Base-by-base conservation (phyloP, 179 eudicot genomes). In the Vitellaria paradoxa region DNA sequence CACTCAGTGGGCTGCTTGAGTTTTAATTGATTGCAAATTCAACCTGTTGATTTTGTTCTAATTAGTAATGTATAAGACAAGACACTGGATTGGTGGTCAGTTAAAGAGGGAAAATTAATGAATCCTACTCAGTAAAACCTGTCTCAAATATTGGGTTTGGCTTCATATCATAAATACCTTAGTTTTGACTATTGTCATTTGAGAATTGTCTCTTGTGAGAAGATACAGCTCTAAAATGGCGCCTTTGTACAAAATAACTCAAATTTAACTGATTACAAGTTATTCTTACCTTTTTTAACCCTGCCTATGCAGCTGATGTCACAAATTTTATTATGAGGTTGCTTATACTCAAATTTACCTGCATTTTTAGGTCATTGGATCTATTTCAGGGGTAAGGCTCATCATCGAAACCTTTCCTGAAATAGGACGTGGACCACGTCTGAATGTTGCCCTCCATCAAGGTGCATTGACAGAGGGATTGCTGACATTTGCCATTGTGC, bases 391-490 rank as follows among this genome's bases (percentile, higher is more conserved):
- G 30, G 97, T 91, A 45, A 78, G 85, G 84, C 79, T 90, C 68
- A 88, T 95, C 42, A 83, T 88, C 21, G 55, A 73, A 6, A 76
- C 91, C 5, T 82, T 89, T 59, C 91, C 97, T 23, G 93, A 84
- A 56, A 81, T 89, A 69, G 88, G 89, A 70, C 81, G 63, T 17
- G 97, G 97, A 52, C 97, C 97, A 69, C 85, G 84, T 77, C 86
- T 95, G 77, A 90, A 84, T 61, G 94, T 91, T 1, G 83, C 86
- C 68, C 80, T 91, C 60, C 91, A 91, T 80, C 91, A 75, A 50
- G 97, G 99, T 60, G 97, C 97, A 57, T 52, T 95, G 56, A 91
- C 93, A 4, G 99, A 95, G 84, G 99, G 97, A 65, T 11, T 89
- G 15, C 74, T 93, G 69, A 88, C 99, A 72, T 95, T 95, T 73